Evolutionary conservation across 345 rosid species (phyloP).

Genomic region (Jatropha curcas): DNA sequence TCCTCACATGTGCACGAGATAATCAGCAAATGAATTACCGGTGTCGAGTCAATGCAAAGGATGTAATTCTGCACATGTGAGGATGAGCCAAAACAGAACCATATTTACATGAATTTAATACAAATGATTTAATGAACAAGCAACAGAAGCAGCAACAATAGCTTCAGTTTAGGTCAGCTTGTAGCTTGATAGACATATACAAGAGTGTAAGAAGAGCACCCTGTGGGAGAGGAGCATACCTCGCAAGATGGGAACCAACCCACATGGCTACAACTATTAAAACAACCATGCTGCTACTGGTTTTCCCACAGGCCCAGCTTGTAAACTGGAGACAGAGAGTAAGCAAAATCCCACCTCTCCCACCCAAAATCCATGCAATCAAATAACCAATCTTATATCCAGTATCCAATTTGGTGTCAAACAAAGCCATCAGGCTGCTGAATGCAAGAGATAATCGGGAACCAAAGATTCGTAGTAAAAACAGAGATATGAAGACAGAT

Average conservation of each 20-base stretch:
- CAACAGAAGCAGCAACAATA: neutral
- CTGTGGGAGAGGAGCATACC: slow-evolving; percentile 79
- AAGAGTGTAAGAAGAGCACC: slow-evolving; percentile 78
- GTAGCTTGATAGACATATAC: slow-evolving; percentile 88
- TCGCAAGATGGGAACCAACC: slow-evolving; percentile 75
- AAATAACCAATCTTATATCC: slow-evolving; percentile 82
- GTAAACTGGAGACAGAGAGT: slow-evolving; percentile 70
- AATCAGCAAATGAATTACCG: neutral
- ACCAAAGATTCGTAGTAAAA: slow-evolving; percentile 60
- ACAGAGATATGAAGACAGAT: slow-evolving; percentile 57
- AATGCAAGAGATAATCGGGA: slow-evolving; percentile 58
- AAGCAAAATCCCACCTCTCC: slow-evolving; percentile 70
- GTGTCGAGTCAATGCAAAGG: neutral
- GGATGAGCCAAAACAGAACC: neutral
- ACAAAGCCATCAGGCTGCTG: slow-evolving; percentile 59
- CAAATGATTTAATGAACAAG: neutral
- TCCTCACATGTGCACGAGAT: neutral
- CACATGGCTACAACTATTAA: slow-evolving; percentile 69
- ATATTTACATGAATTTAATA: neutral
- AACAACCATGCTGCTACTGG: slow-evolving; percentile 74
- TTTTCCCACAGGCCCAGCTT: slow-evolving; percentile 88
- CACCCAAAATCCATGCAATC: slow-evolving; percentile 76
- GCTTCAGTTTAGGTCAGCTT: slow-evolving; percentile 51
- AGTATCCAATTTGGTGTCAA: slow-evolving; percentile 68
- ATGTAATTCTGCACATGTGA: neutral